Conservation (phyloP, 2,329 filamentous ascomycete species). For the Aspergillus pseudoglaucus region DNA sequence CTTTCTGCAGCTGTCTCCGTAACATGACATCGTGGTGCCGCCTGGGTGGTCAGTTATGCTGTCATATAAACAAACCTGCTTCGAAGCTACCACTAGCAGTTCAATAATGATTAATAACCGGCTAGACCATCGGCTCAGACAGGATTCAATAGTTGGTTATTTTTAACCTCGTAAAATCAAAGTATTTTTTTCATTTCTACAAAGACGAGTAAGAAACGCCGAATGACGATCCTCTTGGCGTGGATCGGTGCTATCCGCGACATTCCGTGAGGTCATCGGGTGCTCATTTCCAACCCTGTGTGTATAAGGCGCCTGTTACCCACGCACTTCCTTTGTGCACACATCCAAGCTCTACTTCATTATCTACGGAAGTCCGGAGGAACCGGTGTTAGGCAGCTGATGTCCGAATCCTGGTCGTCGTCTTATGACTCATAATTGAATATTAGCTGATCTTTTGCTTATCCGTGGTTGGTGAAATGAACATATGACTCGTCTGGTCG, state of each 20-base stretch:
- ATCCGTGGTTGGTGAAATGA: neutral
- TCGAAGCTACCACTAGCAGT: too few species aligned
- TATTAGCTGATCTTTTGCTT: neutral
- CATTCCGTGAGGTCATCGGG: slow-evolving; percentile 7
- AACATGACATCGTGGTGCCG: neutral
- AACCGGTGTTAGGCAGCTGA: too few species aligned
- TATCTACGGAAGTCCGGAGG: neutral
- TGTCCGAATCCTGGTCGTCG: neutral
- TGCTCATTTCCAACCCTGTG: neutral
- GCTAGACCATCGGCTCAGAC: too few species aligned
- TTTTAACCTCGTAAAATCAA: neutral
- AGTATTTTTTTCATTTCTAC: neutral
- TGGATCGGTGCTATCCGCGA: slow-evolving; percentile 8
- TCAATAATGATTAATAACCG: too few species aligned
- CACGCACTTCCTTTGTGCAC: neutral
- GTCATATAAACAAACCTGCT: too few species aligned
- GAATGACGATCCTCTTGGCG: slow-evolving; percentile 14
- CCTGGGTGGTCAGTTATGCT: too few species aligned
- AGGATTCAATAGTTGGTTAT: too few species aligned
- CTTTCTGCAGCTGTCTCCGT: neutral
- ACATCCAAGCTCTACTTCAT: neutral
- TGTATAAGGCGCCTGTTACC: neutral
- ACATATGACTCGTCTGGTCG: neutral
- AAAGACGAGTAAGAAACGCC: neutral
- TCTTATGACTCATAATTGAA: neutral